Evolutionary conservation across 108 stramenopile species (phyloP), one percentile per base, ranked within the genome.

Genomic region (Nitzschia palea): DNA sequence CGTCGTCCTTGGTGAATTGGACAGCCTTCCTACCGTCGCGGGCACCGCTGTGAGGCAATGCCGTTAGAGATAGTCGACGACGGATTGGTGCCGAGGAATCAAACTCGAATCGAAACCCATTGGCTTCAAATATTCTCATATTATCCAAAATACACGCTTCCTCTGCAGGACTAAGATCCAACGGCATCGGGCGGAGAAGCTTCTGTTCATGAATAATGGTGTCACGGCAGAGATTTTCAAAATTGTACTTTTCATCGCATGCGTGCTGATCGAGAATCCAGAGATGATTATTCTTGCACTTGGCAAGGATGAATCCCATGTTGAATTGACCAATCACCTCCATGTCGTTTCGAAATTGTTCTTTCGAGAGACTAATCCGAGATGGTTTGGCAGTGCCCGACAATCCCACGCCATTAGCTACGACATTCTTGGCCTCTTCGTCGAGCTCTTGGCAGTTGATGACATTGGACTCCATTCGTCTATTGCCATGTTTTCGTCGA

Each of bases 231-330:
- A 95, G 73, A 1, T 74, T 62, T 56, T 94, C 93, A 62, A 89
- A 94, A 57, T 94, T 89, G 67, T 73, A 84, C 59, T 81, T 87
- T 66, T 94, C 93, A 52, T 91, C 93, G 66, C 90, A 88, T 20
- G 95, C 96, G 70, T 98, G 96, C 74, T 98, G 97, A 65, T 97
- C 97, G 30, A 98, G 66, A 28, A 98, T 97, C 90, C 95, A 98
- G 2, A 98, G 85, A 53, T 97, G 79, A 55, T 90, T 73, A 27
- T 82, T 84, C 22, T 77, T 69, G 59, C 91, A 80, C 18, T 66
- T 64, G 29, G 87, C 94, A 17, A 98, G 88, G 40, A 97, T 94
- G 59, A 98, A 98, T 1, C 96, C 96, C 43, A 96, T 82, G 66
- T 98, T 98, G 77, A 97, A 98, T 62, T 98, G 96, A 5, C 96